A percentile compares a stretch with the other conserved stretches of the same genome.
These are phyloP conservation scores for Phialocephala subalpina DNA, from an alignment of 2,329 filamentous ascomycete species.

Conservation along the genomic window DNA sequence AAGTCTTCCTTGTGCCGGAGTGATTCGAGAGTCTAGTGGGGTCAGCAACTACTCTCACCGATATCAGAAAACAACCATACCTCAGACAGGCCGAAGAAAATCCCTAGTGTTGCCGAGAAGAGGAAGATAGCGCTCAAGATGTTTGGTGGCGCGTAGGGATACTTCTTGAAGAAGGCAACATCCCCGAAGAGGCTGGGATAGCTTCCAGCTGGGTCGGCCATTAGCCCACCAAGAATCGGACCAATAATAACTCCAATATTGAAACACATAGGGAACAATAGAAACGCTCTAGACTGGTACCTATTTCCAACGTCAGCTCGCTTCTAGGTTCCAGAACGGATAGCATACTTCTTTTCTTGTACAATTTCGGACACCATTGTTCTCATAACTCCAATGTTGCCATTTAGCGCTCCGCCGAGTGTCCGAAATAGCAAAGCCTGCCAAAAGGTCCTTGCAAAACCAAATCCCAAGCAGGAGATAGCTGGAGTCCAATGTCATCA, in stretches of 20 bases:
- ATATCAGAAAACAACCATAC: slow-evolving; percentile 2
- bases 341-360: slow-evolving; percentile 67
- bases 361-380: slow-evolving; percentile 78
- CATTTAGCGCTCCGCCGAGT: slow-evolving; percentile 77
- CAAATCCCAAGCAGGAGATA: slow-evolving; percentile 70
- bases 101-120: slow-evolving; percentile 41
- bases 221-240: slow-evolving; percentile 46
- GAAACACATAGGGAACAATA: slow-evolving; percentile 68
- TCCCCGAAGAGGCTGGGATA: slow-evolving; percentile 47
- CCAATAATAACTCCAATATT: slow-evolving; percentile 56
- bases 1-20: slow-evolving; percentile 42
- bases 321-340: too few relatives aligned
- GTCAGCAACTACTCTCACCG: slow-evolving; percentile 9
- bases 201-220: slow-evolving; percentile 50
- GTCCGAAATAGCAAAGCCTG: slow-evolving; percentile 81
- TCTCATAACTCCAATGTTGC: slow-evolving; percentile 77
- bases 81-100: slow-evolving; percentile 44
- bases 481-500: slow-evolving; percentile 40
- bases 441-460: slow-evolving; percentile 68
- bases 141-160: slow-evolving; percentile 53
- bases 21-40: slow-evolving; percentile 45
- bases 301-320: slow-evolving; percentile 46
- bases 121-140: slow-evolving; percentile 45
- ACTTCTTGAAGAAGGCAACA: slow-evolving; percentile 48
- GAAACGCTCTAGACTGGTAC: slow-evolving; percentile 66